Evolutionary conservation across 2,329 filamentous ascomycete species (phyloP).

Genomic region (Fusarium proliferatum): DNA sequence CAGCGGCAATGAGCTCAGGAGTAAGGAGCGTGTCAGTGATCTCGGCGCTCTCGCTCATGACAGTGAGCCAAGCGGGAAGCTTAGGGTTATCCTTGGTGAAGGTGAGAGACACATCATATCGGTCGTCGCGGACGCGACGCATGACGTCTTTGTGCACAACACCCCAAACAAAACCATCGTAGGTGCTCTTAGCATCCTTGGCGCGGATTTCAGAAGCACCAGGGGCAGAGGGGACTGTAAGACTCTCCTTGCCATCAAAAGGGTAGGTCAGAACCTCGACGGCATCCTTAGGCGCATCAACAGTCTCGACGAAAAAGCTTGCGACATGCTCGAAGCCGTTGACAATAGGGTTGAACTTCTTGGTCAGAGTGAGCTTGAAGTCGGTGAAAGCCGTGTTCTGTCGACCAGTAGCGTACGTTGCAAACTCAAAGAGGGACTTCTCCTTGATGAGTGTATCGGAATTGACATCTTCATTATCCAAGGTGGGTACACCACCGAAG

Average conservation of each 20-base stretch:
- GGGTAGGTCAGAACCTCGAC: constrained; percentile 83
- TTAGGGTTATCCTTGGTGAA: constrained; percentile 92
- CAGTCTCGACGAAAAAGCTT: constrained; percentile 83
- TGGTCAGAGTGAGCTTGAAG: constrained; percentile 81
- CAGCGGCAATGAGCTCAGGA: constrained; percentile 83
- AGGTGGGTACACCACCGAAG: constrained; percentile 70
- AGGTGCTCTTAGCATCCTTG: constrained; percentile 73
- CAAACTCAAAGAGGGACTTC: constrained; percentile 87
- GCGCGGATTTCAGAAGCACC: constrained; percentile 65
- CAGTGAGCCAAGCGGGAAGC: constrained; percentile 87
- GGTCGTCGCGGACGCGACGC: constrained; percentile 88
- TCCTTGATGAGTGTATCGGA: constrained; percentile 74
- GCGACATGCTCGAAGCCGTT: constrained; percentile 71
- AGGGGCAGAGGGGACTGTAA: constrained; percentile 75
- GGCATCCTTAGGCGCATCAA: constrained; percentile 75
- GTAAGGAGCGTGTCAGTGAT: constrained; percentile 90
- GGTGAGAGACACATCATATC: constrained; percentile 94
- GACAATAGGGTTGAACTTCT: constrained; percentile 84
- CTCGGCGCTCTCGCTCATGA: constrained; percentile 98
- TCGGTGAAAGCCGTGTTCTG: constrained; percentile 95
- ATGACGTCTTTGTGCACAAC: constrained; percentile 95
- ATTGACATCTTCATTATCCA: constrained; percentile 55
- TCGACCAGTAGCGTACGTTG: constrained; percentile 88
- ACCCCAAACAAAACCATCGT: constrained; percentile 94
- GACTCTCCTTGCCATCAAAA: constrained; percentile 91